Conservation (phyloP, 345 rosid species). For the Lepidium aucheri region DNA sequence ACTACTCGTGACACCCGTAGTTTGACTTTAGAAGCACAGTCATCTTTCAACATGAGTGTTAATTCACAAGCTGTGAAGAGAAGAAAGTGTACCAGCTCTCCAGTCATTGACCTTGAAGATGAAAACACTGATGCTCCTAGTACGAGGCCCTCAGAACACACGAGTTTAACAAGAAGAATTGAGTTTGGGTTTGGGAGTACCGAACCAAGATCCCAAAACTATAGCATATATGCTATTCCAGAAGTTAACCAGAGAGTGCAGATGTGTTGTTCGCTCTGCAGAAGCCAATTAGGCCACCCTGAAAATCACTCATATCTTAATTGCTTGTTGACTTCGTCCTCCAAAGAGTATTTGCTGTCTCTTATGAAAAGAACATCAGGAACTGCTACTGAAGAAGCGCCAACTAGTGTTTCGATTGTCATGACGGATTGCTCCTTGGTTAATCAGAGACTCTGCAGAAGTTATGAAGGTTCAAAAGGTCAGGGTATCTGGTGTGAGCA, state of each 20-base stretch:
- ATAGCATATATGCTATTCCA: slow-evolving; percentile 26
- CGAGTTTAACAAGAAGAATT: slow-evolving; percentile 35
- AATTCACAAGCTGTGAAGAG: slow-evolving; percentile 61
- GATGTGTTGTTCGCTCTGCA: slow-evolving; percentile 63
- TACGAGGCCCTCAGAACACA: slow-evolving; percentile 20
- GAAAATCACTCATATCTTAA: slow-evolving; percentile 43
- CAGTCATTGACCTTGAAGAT: slow-evolving; percentile 32
- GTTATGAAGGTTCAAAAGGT: slow-evolving; percentile 27
- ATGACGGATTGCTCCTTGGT: slow-evolving; percentile 50
- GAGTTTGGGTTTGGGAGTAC: slow-evolving; percentile 42
- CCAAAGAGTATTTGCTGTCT: slow-evolving; percentile 53
- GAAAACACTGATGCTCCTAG: slow-evolving; percentile 22
- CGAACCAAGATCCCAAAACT: slow-evolving; percentile 25
- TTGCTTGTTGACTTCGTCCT: slow-evolving; percentile 45
- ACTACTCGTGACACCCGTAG: slow-evolving; percentile 13
- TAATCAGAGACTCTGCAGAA: slow-evolving; percentile 40
- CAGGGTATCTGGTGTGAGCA: slow-evolving; percentile 68
- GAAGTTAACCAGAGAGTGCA: slow-evolving; percentile 39
- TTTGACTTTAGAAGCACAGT: slow-evolving; percentile 40
- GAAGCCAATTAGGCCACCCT: slow-evolving; percentile 52
- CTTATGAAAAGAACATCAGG: slow-evolving; percentile 37
- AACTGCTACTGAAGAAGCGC: slow-evolving; percentile 20
- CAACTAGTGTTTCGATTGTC: slow-evolving; percentile 44
- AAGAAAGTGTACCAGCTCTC: slow-evolving; percentile 38
- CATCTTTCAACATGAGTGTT: slow-evolving; percentile 48